A percentile compares a stretch with the other conserved stretches of the same genome.
These are phyloP conservation scores for Bassia scoparia DNA, from an alignment of 148 eudicot genomes.

Conservation along the genomic window DNA sequence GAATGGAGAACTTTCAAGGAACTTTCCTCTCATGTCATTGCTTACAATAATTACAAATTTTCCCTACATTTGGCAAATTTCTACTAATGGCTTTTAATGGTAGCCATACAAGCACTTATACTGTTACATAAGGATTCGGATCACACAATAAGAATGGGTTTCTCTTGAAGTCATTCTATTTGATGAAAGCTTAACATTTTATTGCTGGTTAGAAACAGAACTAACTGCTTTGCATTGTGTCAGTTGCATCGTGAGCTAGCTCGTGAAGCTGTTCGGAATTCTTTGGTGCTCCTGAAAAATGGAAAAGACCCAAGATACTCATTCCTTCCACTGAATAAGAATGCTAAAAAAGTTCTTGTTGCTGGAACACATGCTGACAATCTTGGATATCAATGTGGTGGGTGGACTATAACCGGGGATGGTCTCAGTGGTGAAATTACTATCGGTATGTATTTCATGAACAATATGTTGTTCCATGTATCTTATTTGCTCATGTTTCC, in stretches of 20 bases:
- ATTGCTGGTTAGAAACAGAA: slow-evolving; percentile 7
- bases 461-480: not conserved
- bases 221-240: slow-evolving; percentile 18
- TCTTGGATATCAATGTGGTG: slow-evolving; percentile 98
- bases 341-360: slow-evolving; percentile 69
- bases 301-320: slow-evolving; percentile 66
- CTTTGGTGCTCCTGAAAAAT: slow-evolving; percentile 82
- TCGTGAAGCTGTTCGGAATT: slow-evolving; percentile 92
- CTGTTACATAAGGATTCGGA: no score
- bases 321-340: slow-evolving; percentile 68
- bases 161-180: not conserved
- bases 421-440: slow-evolving; percentile 86
- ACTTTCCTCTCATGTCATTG: no score
- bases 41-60: no score
- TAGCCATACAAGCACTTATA: no score
- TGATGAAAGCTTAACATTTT: not conserved
- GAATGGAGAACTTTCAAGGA: no score
- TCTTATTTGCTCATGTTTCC: not conserved
- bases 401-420: slow-evolving; percentile 81
- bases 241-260: slow-evolving; percentile 90
- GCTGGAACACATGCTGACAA: slow-evolving; percentile 93
- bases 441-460: slow-evolving; percentile 50
- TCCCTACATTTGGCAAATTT: no score
- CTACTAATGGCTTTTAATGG: no score
- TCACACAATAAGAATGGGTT: not conserved